Base-by-base conservation (phyloP, 2,329 filamentous ascomycete genomes). In the Penicillium sp. region DNA sequence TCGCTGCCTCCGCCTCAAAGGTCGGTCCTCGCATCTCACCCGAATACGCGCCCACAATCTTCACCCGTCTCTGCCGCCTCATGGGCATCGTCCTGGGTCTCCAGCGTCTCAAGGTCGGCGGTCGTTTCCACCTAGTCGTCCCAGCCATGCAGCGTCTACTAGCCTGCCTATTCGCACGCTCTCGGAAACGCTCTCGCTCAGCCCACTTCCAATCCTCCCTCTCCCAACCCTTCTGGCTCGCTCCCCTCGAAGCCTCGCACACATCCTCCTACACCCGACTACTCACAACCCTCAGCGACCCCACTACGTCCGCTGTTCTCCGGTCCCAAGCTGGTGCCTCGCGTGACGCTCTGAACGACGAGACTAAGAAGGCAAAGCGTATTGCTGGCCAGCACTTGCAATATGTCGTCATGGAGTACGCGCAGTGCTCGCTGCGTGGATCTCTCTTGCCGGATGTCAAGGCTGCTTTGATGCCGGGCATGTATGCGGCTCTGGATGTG, bases 211-310 rank as follows among this genome's bases (percentile, higher is more conserved):
- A 68, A 29, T 59, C 69, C 26, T 63, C 64, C 25, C 61, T 68
- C 23, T 63, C 66, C 3, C 69, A 72, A 23, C 69, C 72, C 10
- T 68, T 66, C 60, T 75, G 72, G 71, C 68, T 72, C 39, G 66
- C 67, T 11, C 67, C 67, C 6, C 74, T 80, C 27, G 69, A 72
- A 10, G 64, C 75, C 16, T 72, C 75, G 19, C 81, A 83, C 56
- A 81, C 81, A 2, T 71, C 75, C 1, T 75, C 80, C 42, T 84
- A 81, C 62, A 78, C 83, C 1, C 80, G 83, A 10, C 72, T 88
- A 9, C 77, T 88, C 23, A 81, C 81, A n/a, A 81, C 83, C 0
- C 79, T 88, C 50, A 86, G 83, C 73, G 84, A 85, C 53, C 86
- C 86, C 0, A 85, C 85, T 0, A 80, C 84, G 46, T 84, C 83